Conservation (phyloP, 2,329 filamentous ascomycete genomes). For the Lecanicillium sp. region DNA sequence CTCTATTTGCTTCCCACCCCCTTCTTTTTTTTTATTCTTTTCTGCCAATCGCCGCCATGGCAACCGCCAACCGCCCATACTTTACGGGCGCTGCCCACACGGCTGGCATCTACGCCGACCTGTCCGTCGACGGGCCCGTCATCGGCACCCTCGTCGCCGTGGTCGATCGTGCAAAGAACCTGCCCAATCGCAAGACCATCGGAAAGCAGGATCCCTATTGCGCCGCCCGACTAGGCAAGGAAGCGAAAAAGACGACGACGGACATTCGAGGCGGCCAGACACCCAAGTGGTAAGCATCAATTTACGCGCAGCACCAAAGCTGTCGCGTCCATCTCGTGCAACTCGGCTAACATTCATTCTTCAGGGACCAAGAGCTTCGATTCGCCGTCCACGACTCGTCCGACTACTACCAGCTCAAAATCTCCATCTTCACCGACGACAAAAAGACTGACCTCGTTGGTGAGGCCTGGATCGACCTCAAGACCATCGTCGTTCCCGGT, state of each 20-base stretch:
- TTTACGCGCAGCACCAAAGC: neutral
- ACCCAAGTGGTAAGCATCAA: conserved; percentile 70
- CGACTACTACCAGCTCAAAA: conserved; percentile 92
- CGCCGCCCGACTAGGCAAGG: conserved; percentile 86
- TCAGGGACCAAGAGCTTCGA: conserved; percentile 93
- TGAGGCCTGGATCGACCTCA: conserved; percentile 83
- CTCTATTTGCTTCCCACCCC: too few relatives aligned
- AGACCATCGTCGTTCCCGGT: conserved; percentile 72
- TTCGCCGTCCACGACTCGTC: conserved; percentile 94
- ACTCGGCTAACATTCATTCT: conserved; percentile 15
- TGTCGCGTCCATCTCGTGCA: neutral
- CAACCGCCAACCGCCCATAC: conserved; percentile 31
- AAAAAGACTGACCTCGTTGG: conserved; percentile 96
- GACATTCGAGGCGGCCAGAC: conserved; percentile 94
- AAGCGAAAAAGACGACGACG: conserved; percentile 94
- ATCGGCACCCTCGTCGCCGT: conserved; percentile 92
- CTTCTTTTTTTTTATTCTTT: too few relatives aligned
- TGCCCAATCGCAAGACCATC: conserved; percentile 94
- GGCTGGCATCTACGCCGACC: conserved; percentile 89
- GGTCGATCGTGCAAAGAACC: conserved; percentile 91
- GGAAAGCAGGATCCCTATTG: conserved; percentile 98
- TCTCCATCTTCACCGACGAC: conserved; percentile 96
- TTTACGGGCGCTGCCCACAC: conserved; percentile 53
- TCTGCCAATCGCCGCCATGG: conserved; percentile 33
- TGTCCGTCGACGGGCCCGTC: conserved; percentile 84